A percentile compares a stretch with the other conserved stretches of the same genome.
Conservation (phyloP, 2,329 filamentous ascomycete species). For the Ophioceras dolichostomum region DNA sequence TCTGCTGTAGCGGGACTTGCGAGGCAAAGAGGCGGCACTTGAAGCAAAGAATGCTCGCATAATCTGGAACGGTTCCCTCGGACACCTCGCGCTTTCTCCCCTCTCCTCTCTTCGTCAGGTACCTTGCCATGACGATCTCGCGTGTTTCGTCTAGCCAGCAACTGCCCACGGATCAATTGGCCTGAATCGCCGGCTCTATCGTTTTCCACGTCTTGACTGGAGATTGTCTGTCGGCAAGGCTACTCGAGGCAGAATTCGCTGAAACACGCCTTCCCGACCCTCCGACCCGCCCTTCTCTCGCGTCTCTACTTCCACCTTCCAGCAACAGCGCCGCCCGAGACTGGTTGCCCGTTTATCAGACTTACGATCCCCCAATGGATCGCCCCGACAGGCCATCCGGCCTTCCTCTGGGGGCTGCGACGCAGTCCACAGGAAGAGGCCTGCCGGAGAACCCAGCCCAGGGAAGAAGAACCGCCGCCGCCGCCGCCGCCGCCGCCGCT, state of each 20-base stretch:
- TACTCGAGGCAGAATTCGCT: background rate
- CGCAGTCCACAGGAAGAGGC: slow-evolving; percentile 9
- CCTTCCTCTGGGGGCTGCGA: slow-evolving; percentile 1
- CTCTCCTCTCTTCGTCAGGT: background rate
- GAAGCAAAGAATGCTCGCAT: too few species aligned
- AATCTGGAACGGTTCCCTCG: too few species aligned
- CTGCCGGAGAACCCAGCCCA: slow-evolving; percentile 23
- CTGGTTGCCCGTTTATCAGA: background rate
- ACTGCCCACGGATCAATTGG: slow-evolving; percentile 1
- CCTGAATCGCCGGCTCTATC: slow-evolving; percentile 2
- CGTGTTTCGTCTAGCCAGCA: background rate
- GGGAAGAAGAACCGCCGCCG: slow-evolving; percentile 16
- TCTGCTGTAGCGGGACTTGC: too few species aligned
- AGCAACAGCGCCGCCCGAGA: background rate
- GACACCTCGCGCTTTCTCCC: too few species aligned
- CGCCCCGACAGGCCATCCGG: slow-evolving; percentile 6
- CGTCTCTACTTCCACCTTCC: background rate
- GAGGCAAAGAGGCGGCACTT: too few species aligned
- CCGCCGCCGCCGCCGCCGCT: slow-evolving; percentile 12
- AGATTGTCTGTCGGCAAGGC: background rate
- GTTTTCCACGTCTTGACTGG: background rate
- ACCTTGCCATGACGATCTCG: slow-evolving; percentile 1
- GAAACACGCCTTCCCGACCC: background rate
- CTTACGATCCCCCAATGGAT: slow-evolving; percentile 6
- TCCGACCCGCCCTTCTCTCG: background rate